Percentiles rank a stretch among this genome's conserved stretches.
Conservation (phyloP, 179 eudicot genomes). For the Spinacia oleracea region DNA sequence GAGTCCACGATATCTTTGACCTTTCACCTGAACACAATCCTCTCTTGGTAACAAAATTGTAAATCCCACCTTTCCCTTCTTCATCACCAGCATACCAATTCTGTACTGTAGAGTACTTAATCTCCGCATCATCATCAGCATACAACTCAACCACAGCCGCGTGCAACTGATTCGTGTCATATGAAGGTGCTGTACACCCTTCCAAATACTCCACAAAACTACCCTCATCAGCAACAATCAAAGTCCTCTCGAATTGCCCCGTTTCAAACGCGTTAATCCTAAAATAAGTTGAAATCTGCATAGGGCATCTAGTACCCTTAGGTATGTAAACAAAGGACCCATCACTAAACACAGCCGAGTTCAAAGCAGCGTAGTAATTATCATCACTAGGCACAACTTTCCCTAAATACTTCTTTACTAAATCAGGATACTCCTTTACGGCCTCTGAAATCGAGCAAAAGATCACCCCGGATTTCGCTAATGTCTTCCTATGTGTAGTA, state of each 20-base stretch:
- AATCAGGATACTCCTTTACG: conserved; percentile 75
- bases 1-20: conserved; percentile 98
- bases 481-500: conserved; percentile 79
- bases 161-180: conserved; percentile 87
- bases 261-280: conserved; percentile 89
- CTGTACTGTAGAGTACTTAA: conserved; percentile 91
- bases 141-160: conserved; percentile 96
- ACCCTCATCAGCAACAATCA: conserved; percentile 89
- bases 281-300: conserved; percentile 97
- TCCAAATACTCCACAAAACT: conserved; percentile 95
- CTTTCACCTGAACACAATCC: conserved; percentile 79
- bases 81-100: conserved; percentile 98
- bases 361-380: conserved; percentile 85
- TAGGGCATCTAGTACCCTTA: conserved; percentile 75
- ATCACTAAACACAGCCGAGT: conserved; percentile 94
- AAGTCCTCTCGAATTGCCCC: conserved; percentile 93
- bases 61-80: conserved; percentile 86
- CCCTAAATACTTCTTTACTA: conserved; percentile 75
- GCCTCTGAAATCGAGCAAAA: conserved; percentile 97
- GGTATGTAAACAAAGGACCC: conserved; percentile 94
- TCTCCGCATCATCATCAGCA: conserved; percentile 72
- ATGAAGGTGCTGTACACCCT: conserved; percentile 96
- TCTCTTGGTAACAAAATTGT: conserved; percentile 88
- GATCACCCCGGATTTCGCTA: conserved; percentile 79
- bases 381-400: conserved; percentile 82